Base-by-base conservation (phyloP, 2,329 filamentous ascomycete genomes). In the Penicillium sp. region DNA sequence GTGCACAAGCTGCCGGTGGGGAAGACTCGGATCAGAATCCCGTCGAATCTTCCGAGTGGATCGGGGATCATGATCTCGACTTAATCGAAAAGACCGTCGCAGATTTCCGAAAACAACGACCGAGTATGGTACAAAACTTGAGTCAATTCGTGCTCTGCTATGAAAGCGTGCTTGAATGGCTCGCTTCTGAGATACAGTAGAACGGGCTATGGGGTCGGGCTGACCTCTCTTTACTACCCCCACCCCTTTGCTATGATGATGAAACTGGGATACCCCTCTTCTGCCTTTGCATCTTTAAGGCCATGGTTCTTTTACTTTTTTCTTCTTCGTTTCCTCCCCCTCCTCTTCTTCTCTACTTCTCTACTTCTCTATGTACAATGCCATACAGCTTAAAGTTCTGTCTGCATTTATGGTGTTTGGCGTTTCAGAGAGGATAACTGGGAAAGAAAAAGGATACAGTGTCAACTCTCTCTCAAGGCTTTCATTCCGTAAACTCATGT, bases 81-180 rank as follows among this genome's bases (percentile, higher is more conserved):
- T 71, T 97, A 52, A 84, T 99, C 40, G 84, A 88, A 54, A 84
- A 83, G 66, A 93, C 91, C 0, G 92, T 99, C 1, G 87, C 93
- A 60, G 90, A 96, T 61, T 95, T 99, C 69, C 79, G 93, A 49
- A 77, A 80, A 41, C 93, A 99, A 73, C 78, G 93, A 57, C 73
- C 96, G 16, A 96, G 90, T 70, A 99, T 97, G 91, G 92, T 99
- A 36, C 93, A 97, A 71, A 96, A 87, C 62, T 74, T 97, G 50
- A 79, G 89, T 53, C 93, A 99, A 68, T 97, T 87, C 72, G 92
- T 96, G 41, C 81, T 99, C 29, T 99, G 93, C 70, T 99, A 99
- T 69, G 93, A 99, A 74, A 95, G 88, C 34, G 80, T 97, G 6
- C 74, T 95, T 46, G 92, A 97, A 71, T 99, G 92, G 90, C 71